These are phyloP conservation scores for Nasturtium officinale DNA, from an alignment of 345 rosid species.

Conservation along the genomic window DNA sequence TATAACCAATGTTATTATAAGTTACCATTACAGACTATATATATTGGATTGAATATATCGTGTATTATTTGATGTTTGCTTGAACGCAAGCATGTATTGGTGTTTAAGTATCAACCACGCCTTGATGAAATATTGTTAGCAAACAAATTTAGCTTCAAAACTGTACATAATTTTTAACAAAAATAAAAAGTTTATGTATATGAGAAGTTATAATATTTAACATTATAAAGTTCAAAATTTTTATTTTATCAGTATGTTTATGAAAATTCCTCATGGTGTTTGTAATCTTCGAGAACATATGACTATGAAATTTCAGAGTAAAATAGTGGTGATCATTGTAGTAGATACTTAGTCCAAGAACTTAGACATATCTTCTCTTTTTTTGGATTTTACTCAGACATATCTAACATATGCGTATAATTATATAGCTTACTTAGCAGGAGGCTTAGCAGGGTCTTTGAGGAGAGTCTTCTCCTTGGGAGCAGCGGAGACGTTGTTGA, in stretches of 20 bases:
- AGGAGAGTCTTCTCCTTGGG: constrained; percentile 28
- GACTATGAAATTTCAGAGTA: neutral
- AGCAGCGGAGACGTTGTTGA: constrained; percentile 26
- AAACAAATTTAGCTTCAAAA: constrained; percentile 11
- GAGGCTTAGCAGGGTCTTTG: constrained; percentile 63
- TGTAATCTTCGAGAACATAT: neutral
- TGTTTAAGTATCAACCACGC: constrained; percentile 24
- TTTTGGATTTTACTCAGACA: neutral
- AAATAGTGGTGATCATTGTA: neutral
- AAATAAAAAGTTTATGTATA: neutral
- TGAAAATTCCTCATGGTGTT: neutral
- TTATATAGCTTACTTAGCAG: constrained; percentile 60
- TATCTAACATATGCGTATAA: neutral
- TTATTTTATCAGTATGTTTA: constrained; percentile 3
- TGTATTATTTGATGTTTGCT: constrained; percentile 30
- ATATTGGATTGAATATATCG: constrained; percentile 4
- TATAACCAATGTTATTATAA: neutral
- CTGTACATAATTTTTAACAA: neutral
- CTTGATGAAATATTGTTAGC: neutral
- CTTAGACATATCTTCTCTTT: neutral
- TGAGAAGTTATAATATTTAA: neutral
- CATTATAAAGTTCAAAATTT: neutral
- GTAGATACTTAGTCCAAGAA: constrained; percentile 7
- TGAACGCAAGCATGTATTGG: constrained; percentile 28
- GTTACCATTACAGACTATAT: neutral